Base-by-base conservation (phyloP, 768 basidiomycete genomes). In the Agaricus sinodeliciosus region DNA sequence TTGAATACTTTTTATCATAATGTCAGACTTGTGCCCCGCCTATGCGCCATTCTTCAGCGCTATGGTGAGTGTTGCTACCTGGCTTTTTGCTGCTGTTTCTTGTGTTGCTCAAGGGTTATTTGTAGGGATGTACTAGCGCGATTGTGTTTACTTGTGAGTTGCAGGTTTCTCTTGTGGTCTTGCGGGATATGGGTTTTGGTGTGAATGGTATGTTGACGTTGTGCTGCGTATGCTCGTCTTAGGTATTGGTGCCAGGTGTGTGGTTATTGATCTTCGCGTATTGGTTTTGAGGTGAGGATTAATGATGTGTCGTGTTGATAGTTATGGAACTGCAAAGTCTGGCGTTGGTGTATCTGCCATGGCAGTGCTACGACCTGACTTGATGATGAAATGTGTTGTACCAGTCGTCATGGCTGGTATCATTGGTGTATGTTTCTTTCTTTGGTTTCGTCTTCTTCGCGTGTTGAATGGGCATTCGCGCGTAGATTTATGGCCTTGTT, bases 331-430 rank as follows among this genome's bases (percentile, higher is more conserved):
- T 43, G 94, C 96, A 67, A 99, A 98, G 75, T 96, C 96, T 62
- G 96, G 96, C 65, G 96, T 93, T 60, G 92, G 93, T 63, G 92
- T 96, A 60, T 88, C 93, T 52, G 94, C 96, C 59, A 98, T 96
- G 96, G 92, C 94, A 51, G 91, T 95, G 61, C 84, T 96, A 54
- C 85, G 94, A 58, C 95, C 94, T 48, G 94, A 95, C 77, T 77
- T 87, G 63, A 94, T 97, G 90, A 95, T 98, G 90, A 93, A 87
- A 78, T 94, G 89, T 81, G 86, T 89, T 59, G 84, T 98, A 48
- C 94, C 94, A 43, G 94, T 97, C 68, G 88, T 99, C 72, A 97
- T 98, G 95, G 95, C 95, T 79, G 95, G 95, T 93, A 98, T 98
- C 76, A 96, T 98, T 74, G 95, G 90, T 68, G 95, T 98, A 61